Evolutionary conservation across 1,284 basidiomycete species (phyloP), one percentile per base, ranked within the genome.

Genomic region (Rhodotorula mucilaginosa): DNA sequence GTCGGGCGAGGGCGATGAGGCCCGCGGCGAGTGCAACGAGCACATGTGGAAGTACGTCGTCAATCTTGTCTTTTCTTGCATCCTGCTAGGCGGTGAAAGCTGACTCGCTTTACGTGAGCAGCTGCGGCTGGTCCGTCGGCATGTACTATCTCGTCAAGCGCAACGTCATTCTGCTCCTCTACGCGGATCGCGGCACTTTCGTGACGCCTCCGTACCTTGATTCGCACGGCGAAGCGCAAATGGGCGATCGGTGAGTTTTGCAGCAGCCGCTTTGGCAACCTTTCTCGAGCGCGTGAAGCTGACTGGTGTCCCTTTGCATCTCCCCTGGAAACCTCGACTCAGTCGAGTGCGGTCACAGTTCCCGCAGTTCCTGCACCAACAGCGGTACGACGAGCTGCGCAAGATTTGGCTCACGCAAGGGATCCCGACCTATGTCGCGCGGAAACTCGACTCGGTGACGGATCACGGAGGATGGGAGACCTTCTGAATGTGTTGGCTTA

Each of bases 131-230:
- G 4, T 88, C 89, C 0, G 85, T 93, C 49, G 97, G 95, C 12
- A 82, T 95, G 68, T 99, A 90, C 81, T 95, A 97, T 81, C 87
- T 96, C 68, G 88, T 97, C 77, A 95, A 96, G 80, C 88, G 92
- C 60, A 97, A 95, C 82, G 88, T 90, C n/a, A 80, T 98, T 58
- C 81, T 99, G n/a, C 94, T 93, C 80, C 85, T 99, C 7, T 95
- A 94, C 79, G 89, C 90, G 44, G 89, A 89, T 71, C 93, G 90
- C 68, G 97, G 96, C 15, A 88, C 91, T 5, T 98, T 97, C 81
- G 86, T 87, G 2, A 87, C 88, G 31, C 92, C 94, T 59, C 95
- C 97, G 0, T 99, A 97, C 79, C 85, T 99, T 57, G 97, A 99
- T 77, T 87, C 88, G 6, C 96, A 99, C 75, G 97, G 97, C 0